phyloP scores from a whole-genome alignment of 306 rosid species.

The Citrullus mucosospermus region DNA sequence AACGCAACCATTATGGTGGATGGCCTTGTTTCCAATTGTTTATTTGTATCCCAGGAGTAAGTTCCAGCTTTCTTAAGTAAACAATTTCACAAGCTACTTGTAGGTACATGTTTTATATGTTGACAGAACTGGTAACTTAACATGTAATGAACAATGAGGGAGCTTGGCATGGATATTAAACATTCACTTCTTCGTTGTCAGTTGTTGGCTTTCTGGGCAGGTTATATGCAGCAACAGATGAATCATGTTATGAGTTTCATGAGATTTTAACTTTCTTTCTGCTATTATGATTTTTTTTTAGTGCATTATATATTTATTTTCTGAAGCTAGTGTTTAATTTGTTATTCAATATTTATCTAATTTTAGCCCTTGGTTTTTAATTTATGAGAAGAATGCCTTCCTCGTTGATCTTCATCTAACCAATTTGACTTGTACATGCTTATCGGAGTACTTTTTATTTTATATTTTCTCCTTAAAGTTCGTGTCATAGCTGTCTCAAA shows the following conservation, averaged over 20 bases:
- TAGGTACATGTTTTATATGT: neutral
- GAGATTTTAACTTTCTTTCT: neutral
- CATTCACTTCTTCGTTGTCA: neutral
- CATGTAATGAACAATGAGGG: neutral
- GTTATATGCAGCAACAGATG: neutral
- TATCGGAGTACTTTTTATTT: neutral
- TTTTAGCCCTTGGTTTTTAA: neutral
- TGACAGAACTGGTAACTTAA: neutral
- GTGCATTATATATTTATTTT: neutral
- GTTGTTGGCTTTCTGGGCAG: neutral
- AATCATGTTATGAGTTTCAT: neutral
- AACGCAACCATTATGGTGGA: constrained; percentile 13
- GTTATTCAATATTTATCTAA: neutral
- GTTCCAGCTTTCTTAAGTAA: constrained; percentile 8
- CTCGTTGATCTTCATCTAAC: neutral
- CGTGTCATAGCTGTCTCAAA: neutral
- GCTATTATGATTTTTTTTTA: neutral
- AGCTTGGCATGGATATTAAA: neutral
- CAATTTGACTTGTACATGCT: neutral
- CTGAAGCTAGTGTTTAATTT: neutral
- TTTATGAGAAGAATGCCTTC: neutral
- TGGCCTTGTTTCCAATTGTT: constrained; percentile 29
- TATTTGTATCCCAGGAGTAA: constrained; percentile 42
- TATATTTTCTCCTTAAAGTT: neutral
- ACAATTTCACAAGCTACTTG: neutral